Conservation (phyloP, 2,329 filamentous ascomycete species). For the Aspergillus ibericus region DNA sequence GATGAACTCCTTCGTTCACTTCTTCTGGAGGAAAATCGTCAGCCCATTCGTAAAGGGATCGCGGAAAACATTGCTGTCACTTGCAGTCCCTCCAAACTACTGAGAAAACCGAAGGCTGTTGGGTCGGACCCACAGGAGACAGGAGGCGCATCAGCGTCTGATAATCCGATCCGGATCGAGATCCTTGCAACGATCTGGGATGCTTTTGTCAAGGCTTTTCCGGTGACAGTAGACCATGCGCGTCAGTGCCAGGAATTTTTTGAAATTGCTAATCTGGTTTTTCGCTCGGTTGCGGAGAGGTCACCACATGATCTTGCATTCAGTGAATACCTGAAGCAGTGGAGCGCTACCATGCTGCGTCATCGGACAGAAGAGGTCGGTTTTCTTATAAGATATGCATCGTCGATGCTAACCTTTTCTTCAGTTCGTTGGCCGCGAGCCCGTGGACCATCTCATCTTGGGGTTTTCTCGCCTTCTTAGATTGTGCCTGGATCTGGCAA, state of each 20-base stretch:
- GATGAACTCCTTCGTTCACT: constrained; percentile 43
- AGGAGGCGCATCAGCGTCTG: constrained; percentile 14
- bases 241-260: constrained; percentile 49
- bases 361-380: constrained; percentile 46
- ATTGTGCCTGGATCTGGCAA: constrained; percentile 43
- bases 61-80: constrained; percentile 41
- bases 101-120: constrained; percentile 28
- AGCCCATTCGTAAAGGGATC: constrained; percentile 39
- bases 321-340: constrained; percentile 43
- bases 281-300: constrained; percentile 43
- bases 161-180: constrained; percentile 35
- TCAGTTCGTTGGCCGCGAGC: constrained; percentile 49
- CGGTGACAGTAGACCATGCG: constrained; percentile 38
- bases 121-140: constrained; percentile 18
- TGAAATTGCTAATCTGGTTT: constrained; percentile 44
- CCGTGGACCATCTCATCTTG: constrained; percentile 43
- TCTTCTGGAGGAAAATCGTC: constrained; percentile 47
- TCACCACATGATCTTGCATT: constrained; percentile 40
- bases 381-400: not conserved
- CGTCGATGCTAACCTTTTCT: constrained; percentile 19
- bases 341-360: constrained; percentile 45
- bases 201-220: constrained; percentile 42
- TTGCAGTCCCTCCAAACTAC: constrained; percentile 33
- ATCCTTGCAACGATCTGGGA: constrained; percentile 49
- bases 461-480: constrained; percentile 47